Percentiles rank a stretch among this genome's conserved stretches.
These are phyloP conservation scores for Crotalaria pallida DNA, from an alignment of 306 rosid genomes.

Conservation along the genomic window DNA sequence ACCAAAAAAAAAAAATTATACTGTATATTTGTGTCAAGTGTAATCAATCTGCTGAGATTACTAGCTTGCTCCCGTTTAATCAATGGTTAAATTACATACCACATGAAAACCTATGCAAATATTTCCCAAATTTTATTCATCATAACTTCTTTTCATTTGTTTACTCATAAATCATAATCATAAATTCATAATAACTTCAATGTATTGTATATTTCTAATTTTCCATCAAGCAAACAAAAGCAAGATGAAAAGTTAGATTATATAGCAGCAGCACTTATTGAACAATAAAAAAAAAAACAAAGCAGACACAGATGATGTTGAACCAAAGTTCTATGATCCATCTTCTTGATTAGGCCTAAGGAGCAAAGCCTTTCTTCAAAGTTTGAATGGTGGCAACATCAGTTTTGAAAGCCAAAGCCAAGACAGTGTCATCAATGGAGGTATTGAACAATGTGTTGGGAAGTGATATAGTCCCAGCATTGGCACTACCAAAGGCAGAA, in stretches of 20 bases:
- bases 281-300: neutral
- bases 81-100: too few relatives aligned
- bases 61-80: too few relatives aligned
- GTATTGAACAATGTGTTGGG: constrained; percentile 38
- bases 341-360: neutral
- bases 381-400: constrained; percentile 34
- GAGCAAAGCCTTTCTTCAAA: constrained; percentile 41
- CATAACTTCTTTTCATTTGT: too few relatives aligned
- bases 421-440: constrained; percentile 37
- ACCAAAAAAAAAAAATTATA: too few relatives aligned
- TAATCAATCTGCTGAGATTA: neutral
- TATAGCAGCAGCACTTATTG: neutral
- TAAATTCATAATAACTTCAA: too few relatives aligned
- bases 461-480: constrained; percentile 34
- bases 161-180: too few relatives aligned
- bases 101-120: too few relatives aligned
- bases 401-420: constrained; percentile 61
- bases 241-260: neutral
- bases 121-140: too few relatives aligned
- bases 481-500: constrained; percentile 54
- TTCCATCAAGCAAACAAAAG: neutral
- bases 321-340: neutral
- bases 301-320: neutral
- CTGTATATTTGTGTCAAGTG: neutral
- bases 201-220: too few relatives aligned